Evolutionary conservation across 2,329 filamentous ascomycete species (phyloP), one percentile per base, ranked within the genome.

Genomic region (Cladosporium austrohemisphaericum): DNA sequence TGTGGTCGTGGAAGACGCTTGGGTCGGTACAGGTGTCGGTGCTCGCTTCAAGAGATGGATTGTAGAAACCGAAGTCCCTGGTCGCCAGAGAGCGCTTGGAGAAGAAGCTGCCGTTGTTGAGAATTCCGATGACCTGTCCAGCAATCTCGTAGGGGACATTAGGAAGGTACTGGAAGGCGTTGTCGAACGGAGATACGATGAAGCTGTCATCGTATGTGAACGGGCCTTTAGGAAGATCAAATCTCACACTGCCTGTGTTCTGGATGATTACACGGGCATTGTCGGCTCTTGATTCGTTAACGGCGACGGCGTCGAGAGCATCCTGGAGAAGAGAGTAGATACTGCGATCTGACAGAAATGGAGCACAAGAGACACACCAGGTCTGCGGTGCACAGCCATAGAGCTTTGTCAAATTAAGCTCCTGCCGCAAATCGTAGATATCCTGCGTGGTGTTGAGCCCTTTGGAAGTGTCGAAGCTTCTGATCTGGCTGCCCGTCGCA

Each of bases 241-340:
- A 84, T 2, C 81, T 76, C 19, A 84, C 72, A 25, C 71, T 72
- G 20, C 80, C 81, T 0, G 79, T 82, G 64, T 84, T 85, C 52
- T 75, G 73, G 53, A 83, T 72, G 52, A 84, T 75, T 36, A 83
- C 68, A 23, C 81, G 74, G 1, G 80, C 68, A 20, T 67, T 72
- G 48, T 74, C 66, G 31, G 69, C 67, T n/a, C 77, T 72, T 13
- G 71, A 70, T 33, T 74, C 57, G 55, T 78, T 81, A 25, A 81
- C 67, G 2, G 84, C 76, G 1, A 73, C 67, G 0, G 70, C 70
- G 5, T 75, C 67, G 7, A 81, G 65, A 3, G 79, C 79, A 0
- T 70, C 73, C 7, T 71, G 60, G 2, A 83, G 65, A 7, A 82
- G 67, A 16, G 69, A 70, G 62, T 76, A 84, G 58, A 84, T 76